phyloP scores from a whole-genome alignment of 2,329 filamentous ascomycete genomes.

The Didymosphaeria variabile region DNA sequence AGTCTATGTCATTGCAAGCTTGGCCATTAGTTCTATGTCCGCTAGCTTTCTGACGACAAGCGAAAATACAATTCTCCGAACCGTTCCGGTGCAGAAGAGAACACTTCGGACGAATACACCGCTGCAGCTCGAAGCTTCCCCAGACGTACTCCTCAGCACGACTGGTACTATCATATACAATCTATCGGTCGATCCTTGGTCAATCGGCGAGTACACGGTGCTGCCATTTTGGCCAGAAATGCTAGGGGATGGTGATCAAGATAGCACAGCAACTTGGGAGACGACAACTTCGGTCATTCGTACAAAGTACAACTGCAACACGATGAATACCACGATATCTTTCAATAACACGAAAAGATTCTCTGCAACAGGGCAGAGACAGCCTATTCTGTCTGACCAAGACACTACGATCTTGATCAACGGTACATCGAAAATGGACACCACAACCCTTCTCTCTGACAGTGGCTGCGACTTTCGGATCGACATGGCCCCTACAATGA shows the following conservation, averaged over 20 bases:
- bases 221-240: slow-evolving; percentile 16
- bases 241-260: neutral
- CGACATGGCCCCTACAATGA: neutral
- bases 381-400: neutral
- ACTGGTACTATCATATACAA: slow-evolving; percentile 14
- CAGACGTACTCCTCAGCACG: slow-evolving; percentile 16
- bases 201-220: slow-evolving; percentile 11
- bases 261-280: slow-evolving; percentile 2
- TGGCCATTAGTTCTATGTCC: slow-evolving; percentile 31
- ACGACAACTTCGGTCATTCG: slow-evolving; percentile 15
- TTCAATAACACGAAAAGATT: neutral
- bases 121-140: slow-evolving; percentile 7
- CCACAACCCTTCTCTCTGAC: neutral
- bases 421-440: slow-evolving; percentile 1
- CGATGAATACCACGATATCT: neutral
- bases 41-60: slow-evolving; percentile 18
- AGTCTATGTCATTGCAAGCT: slow-evolving; percentile 22
- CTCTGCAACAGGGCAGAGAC: neutral
- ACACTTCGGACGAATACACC: slow-evolving; percentile 9
- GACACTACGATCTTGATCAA: neutral
- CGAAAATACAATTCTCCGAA: slow-evolving; percentile 6
- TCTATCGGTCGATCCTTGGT: slow-evolving; percentile 13
- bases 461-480: neutral
- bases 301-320: slow-evolving; percentile 10
- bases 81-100: slow-evolving; percentile 3